A percentile compares a stretch with the other conserved stretches of the same genome.
phyloP scores from a whole-genome alignment of 805 yeast species.

The Metschnikowia baotianmanensis region DNA sequence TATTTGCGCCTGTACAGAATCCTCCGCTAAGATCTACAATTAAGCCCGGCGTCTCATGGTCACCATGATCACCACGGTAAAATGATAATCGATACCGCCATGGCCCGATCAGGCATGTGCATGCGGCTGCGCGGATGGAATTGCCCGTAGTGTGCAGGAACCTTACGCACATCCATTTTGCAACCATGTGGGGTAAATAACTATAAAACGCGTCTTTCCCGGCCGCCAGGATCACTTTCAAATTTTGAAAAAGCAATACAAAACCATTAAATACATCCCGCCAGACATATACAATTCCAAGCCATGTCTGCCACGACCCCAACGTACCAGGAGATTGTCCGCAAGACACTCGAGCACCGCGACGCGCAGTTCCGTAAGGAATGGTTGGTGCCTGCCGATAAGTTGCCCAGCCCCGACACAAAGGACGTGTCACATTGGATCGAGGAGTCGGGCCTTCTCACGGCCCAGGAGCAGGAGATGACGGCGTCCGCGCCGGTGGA shows the following conservation, averaged over 20 bases:
- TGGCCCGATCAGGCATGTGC: too few relatives aligned
- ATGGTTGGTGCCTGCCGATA: constrained; percentile 41
- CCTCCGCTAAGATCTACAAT: too few relatives aligned
- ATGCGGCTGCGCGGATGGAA: too few relatives aligned
- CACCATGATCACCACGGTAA: too few relatives aligned
- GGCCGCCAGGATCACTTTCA: not conserved
- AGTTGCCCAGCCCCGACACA: constrained; percentile 28
- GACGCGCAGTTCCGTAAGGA: constrained; percentile 42
- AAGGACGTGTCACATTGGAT: constrained; percentile 43
- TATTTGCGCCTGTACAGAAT: too few relatives aligned
- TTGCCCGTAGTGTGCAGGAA: too few relatives aligned
- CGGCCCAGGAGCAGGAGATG: constrained; percentile 36
- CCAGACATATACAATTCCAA: not conserved
- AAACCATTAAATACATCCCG: too few relatives aligned
- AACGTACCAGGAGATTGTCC: constrained; percentile 39
- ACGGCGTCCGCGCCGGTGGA: constrained; percentile 32
- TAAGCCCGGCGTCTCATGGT: too few relatives aligned
- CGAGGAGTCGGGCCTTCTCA: constrained; percentile 31
- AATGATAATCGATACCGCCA: too few relatives aligned
- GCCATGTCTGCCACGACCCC: constrained; percentile 2
- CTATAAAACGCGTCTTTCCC: too few relatives aligned
- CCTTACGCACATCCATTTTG: too few relatives aligned
- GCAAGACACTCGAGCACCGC: constrained; percentile 39
- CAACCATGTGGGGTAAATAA: too few relatives aligned
- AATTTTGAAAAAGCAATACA: not conserved